Evolutionary conservation across 148 eudicot species (phyloP).

Genomic region (Selenicereus undatus): DNA sequence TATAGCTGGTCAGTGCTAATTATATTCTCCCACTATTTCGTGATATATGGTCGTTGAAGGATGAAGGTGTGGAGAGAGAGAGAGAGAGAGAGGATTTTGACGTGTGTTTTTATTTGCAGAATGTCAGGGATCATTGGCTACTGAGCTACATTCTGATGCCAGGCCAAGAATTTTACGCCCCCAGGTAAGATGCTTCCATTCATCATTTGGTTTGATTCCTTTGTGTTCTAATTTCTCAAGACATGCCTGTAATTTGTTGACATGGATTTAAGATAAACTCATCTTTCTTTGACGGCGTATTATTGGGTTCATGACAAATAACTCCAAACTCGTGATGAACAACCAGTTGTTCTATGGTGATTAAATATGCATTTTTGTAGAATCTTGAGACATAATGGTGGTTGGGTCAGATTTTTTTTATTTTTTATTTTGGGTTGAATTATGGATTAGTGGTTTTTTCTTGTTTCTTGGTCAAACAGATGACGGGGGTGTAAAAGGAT

Average conservation of each 20-base stretch:
- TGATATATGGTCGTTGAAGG: not conserved
- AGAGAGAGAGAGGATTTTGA: not conserved
- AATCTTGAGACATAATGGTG: slow-evolving; percentile 21
- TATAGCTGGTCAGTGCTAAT: not conserved
- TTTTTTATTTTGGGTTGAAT: not conserved
- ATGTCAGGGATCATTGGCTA: slow-evolving; percentile 18
- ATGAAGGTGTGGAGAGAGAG: too few species aligned
- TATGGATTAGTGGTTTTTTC: slow-evolving; percentile 15
- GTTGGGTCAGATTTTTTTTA: slow-evolving; percentile 19
- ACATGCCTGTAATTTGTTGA: not conserved
- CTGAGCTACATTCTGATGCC: slow-evolving; percentile 11
- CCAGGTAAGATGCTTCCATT: slow-evolving; percentile 6
- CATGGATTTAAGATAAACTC: not conserved
- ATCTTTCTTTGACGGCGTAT: not conserved
- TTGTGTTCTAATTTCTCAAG: not conserved
- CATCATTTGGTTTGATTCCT: not conserved
- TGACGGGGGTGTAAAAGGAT: slow-evolving; percentile 20
- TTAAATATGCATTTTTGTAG: slow-evolving; percentile 18
- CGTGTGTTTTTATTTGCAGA: not conserved
- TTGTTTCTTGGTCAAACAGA: slow-evolving; percentile 20
- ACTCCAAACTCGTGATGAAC: slow-evolving; percentile 7
- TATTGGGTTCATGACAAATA: slow-evolving; percentile 15
- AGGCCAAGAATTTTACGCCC: slow-evolving; percentile 14
- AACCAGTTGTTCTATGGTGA: slow-evolving; percentile 18
- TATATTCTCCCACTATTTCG: not conserved